Percentiles rank a stretch among this genome's conserved stretches.
Evolutionary conservation across 805 yeast species (phyloP).

Genomic region (Candida vartiovaarae): DNA sequence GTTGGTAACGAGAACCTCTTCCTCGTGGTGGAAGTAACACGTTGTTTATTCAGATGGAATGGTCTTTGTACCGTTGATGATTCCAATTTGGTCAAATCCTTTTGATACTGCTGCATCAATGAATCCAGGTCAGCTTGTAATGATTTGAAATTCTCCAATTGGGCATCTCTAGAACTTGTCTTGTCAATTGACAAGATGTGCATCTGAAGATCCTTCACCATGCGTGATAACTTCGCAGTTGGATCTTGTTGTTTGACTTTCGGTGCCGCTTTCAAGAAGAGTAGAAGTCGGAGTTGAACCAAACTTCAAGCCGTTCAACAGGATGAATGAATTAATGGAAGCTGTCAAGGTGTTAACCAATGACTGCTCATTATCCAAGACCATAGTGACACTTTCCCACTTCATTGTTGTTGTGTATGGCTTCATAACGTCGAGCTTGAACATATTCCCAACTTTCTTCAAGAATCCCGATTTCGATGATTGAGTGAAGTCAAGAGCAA

Average conservation of each 20-base stretch:
- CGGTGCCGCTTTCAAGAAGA: not conserved
- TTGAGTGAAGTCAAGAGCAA: slow-evolving; percentile 27
- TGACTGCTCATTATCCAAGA: not conserved
- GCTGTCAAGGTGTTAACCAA: not conserved
- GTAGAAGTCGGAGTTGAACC: not conserved
- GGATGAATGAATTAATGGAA: slow-evolving; percentile 3
- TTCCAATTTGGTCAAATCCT: slow-evolving; percentile 4
- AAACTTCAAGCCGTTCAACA: not conserved
- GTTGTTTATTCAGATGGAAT: slow-evolving; percentile 6
- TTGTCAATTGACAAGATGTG: slow-evolving; percentile 6
- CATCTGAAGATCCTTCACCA: slow-evolving; percentile 6
- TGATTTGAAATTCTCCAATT: slow-evolving; percentile 5
- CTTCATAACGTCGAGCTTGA: too few relatives aligned
- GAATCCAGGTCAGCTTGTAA: slow-evolving; percentile 10
- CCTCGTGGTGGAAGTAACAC: slow-evolving; percentile 7
- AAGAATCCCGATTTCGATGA: slow-evolving; percentile 7
- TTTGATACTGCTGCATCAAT: slow-evolving; percentile 7
- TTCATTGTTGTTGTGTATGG: not conserved
- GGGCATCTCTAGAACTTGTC: slow-evolving; percentile 5
- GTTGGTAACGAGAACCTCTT: slow-evolving; percentile 20
- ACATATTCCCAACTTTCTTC: too few relatives aligned
- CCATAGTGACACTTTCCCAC: slow-evolving; percentile 1
- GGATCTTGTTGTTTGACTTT: slow-evolving; percentile 1
- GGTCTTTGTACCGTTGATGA: slow-evolving; percentile 7
- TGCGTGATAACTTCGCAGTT: slow-evolving; percentile 6